Percentiles rank a stretch among this genome's conserved stretches.
Evolutionary conservation across 192 early-diverging fungal genomes (phyloP).

Genomic region (Coemansia sp.): DNA sequence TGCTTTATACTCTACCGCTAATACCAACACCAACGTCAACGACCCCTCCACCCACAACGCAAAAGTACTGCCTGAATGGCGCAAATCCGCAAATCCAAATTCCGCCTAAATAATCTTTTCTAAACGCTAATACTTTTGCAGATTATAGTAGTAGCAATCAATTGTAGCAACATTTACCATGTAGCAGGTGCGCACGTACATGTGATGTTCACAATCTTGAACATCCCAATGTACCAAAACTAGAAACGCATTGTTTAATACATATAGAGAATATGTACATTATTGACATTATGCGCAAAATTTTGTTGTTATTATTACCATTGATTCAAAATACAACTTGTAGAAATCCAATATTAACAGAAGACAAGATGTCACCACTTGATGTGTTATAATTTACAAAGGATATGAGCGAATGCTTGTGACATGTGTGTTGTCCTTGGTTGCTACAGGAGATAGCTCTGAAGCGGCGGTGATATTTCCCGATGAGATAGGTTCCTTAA

Average conservation of each 20-base stretch:
- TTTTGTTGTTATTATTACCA: background rate
- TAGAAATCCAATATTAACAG: background rate
- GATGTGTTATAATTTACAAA: slow-evolving; percentile 6
- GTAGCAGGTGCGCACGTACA: background rate
- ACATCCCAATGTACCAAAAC: background rate
- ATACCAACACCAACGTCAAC: too few relatives aligned
- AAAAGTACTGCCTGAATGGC: too few relatives aligned
- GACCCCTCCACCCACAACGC: too few relatives aligned
- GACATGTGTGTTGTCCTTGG: background rate
- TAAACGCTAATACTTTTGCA: too few relatives aligned
- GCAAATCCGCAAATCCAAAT: too few relatives aligned
- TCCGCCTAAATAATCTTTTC: too few relatives aligned
- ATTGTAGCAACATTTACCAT: too few relatives aligned
- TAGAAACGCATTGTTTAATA: background rate
- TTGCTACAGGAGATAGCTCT: background rate
- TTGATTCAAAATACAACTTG: background rate
- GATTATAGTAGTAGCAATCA: too few relatives aligned
- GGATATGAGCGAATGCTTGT: slow-evolving; percentile 6
- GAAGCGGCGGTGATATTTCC: slow-evolving; percentile 7
- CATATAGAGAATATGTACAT: too few relatives aligned
- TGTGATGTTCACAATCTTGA: too few relatives aligned
- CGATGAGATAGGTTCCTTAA: slow-evolving; percentile 18
- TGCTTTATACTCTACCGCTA: too few relatives aligned
- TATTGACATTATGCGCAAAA: background rate
- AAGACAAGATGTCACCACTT: background rate